These are phyloP conservation scores for Trichomonas vaginalis DNA, from an alignment of 208 protist genomes.

Conservation along the genomic window DNA sequence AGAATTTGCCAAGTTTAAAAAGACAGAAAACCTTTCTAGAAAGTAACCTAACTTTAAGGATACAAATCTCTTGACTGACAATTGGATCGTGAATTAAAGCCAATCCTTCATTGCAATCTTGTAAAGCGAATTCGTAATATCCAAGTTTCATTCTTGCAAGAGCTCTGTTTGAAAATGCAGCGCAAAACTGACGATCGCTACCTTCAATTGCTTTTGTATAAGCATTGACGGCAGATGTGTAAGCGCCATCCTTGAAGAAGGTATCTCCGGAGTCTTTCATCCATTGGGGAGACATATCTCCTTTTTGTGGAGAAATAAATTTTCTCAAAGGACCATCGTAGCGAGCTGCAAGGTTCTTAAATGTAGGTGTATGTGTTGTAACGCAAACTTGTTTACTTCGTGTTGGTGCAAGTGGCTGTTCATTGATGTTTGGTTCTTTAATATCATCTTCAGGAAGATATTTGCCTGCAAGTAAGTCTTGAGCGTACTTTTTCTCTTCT, in stretches of 20 bases:
- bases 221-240: background rate
- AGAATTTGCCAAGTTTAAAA: background rate
- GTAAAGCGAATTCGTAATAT: background rate
- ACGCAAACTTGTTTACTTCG: background rate
- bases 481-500: background rate
- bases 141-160: background rate
- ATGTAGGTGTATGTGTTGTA: background rate
- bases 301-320: background rate
- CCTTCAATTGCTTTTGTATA: constrained; percentile 3
- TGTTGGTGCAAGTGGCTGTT: background rate
- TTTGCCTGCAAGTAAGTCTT: background rate
- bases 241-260: background rate
- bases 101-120: background rate
- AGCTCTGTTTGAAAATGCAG: background rate
- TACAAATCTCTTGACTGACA: background rate
- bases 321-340: background rate
- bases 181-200: background rate
- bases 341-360: background rate
- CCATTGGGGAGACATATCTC: background rate
- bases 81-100: background rate
- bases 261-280: background rate
- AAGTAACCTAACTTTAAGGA: background rate
- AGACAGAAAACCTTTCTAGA: background rate
- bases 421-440: background rate
- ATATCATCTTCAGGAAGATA: background rate